Base-by-base conservation (phyloP, 2,329 filamentous ascomycete species). In the Cylindrodendrum hubeiense region DNA sequence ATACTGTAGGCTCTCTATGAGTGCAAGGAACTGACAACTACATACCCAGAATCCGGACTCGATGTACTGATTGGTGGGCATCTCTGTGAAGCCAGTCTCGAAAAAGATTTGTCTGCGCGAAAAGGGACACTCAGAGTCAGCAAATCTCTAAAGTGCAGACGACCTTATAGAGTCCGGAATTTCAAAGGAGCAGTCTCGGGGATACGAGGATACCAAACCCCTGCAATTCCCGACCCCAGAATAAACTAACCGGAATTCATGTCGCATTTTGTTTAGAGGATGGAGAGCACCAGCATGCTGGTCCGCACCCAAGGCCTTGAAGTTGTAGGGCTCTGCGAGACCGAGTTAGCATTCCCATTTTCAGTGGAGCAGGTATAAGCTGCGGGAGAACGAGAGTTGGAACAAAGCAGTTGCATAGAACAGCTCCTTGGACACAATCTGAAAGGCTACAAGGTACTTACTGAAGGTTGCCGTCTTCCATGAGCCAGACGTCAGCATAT, bases 41-140 rank as follows among this genome's bases (percentile, higher is more conserved):
- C 61, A 37, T 59, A 64, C 61, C 61, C 96, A 99, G 90, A 98
- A 98, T 50, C 95, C 95, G 13, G 95, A 95, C 83, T 99, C 96
- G 68, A 98, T 95, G 79, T 91, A 98, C 79, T 93, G 90, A 82
- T 92, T 92, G 53, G 95, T 98, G 15, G 95, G 93, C 96, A 99
- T 98, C 85, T 99, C 96, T 76, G 95, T 91, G 84, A 98, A 99
- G 57, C 95, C 96, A 91, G 97, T 97, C 79, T 97, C 94, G 83
- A 99, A 98, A 90, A 99, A 99, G 78, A 99, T 98, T 78, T 96
- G 93, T 64, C 61, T 64, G 24, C 9, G 17, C 24, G 12, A n/a
- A 22, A 22, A 21, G 37, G n/a, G 15, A 37, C 34, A 46, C n/a
- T 33, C 28, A 4, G n/a, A n/a, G 49, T 62, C 17, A 62, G 52